Evolutionary conservation across 2,329 filamentous ascomycete genomes (phyloP).

Genomic region (Pyrenochaeta sp.): DNA sequence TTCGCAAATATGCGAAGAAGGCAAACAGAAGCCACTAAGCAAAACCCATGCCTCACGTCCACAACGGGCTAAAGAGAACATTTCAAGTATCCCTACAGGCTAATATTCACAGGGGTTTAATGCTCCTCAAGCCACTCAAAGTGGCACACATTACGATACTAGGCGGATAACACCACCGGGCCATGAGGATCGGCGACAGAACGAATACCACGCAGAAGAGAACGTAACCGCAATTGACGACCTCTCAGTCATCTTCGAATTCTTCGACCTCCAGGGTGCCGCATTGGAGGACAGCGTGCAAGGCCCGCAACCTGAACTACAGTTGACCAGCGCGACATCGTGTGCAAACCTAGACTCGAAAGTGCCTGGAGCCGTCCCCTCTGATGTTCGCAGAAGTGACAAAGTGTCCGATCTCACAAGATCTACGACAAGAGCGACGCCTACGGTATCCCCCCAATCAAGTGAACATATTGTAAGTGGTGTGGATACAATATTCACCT

Average conservation of each 20-base stretch:
- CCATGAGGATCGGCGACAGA: background rate
- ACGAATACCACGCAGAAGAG: background rate
- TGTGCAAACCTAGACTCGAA: background rate
- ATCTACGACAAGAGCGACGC: too few species aligned
- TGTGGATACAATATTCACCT: too few species aligned
- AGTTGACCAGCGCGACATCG: background rate
- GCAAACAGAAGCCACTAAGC: too few species aligned
- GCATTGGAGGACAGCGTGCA: background rate
- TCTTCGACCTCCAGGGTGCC: constrained; percentile 8
- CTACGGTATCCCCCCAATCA: too few species aligned
- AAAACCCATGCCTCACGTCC: background rate
- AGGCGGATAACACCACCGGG: background rate
- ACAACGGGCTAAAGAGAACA: background rate
- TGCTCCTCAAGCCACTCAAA: too few species aligned
- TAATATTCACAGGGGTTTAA: too few species aligned
- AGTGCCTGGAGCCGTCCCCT: background rate
- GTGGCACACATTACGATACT: too few species aligned
- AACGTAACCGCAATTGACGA: background rate
- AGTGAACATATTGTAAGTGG: too few species aligned
- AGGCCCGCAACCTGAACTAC: background rate
- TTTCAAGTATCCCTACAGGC: too few species aligned
- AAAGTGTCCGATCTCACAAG: background rate
- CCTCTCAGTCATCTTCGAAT: constrained; percentile 2
- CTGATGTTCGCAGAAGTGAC: background rate
- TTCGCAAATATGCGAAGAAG: too few species aligned